These are phyloP conservation scores for Hymenoscyphus infarciens DNA, from an alignment of 2,329 filamentous ascomycete species.

Conservation along the genomic window DNA sequence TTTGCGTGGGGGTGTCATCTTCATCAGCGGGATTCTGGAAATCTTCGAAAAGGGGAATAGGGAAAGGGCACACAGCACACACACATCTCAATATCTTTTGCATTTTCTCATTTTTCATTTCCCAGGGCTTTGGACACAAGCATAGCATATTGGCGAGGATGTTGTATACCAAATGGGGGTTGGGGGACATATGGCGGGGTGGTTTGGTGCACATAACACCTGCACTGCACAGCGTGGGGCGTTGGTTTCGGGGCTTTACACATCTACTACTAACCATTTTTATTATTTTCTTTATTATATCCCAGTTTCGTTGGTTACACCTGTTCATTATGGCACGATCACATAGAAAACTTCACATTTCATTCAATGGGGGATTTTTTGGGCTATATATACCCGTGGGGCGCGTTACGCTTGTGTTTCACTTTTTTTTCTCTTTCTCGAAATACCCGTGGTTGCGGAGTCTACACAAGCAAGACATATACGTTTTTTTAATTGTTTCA, in stretches of 20 bases:
- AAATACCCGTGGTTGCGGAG: not conserved
- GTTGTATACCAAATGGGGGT: conserved; percentile 11
- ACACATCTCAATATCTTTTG: conserved; percentile 1
- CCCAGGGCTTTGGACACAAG: conserved; percentile 6
- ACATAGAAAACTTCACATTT: not conserved
- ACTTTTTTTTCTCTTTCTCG: not conserved
- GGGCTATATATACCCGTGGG: conserved; percentile 2
- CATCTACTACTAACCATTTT: conserved; percentile 2
- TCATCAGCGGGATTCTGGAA: conserved; percentile 7
- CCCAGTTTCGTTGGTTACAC: not conserved
- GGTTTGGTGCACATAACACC: conserved; percentile 1
- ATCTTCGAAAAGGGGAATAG: not conserved
- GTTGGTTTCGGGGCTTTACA: conserved; percentile 19
- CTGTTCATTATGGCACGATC: not conserved
- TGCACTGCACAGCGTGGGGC: conserved; percentile 23
- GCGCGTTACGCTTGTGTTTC: conserved; percentile 7
- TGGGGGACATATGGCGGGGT: not conserved
- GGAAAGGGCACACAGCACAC: not conserved
- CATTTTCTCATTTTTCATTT: conserved; percentile 7
- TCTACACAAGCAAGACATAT: conserved; percentile 1
- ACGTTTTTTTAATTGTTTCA: not conserved
- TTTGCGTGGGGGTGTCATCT: not conserved
- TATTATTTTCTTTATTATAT: conserved; percentile 4
- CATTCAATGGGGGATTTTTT: not conserved
- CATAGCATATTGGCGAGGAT: conserved; percentile 14